Conservation (phyloP, 2,329 filamentous ascomycete genomes). For the Colletotrichum destructivum region DNA sequence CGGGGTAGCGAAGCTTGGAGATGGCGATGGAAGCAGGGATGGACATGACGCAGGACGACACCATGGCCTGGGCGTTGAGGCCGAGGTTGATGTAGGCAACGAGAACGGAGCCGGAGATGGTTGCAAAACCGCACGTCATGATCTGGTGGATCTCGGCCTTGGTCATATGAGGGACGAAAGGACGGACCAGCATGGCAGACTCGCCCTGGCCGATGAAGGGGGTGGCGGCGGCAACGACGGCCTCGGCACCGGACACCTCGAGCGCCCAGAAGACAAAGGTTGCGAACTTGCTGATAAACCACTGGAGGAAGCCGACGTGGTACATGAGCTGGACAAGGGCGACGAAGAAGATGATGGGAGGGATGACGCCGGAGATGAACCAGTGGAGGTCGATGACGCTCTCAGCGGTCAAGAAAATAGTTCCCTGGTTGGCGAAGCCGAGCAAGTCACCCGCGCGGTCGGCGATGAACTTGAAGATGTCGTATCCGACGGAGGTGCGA, state of each 20-base stretch:
- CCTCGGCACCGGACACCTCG: conserved; percentile 89
- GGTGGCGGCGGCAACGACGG: conserved; percentile 92
- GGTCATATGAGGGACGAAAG: conserved; percentile 89
- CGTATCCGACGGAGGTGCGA: conserved; percentile 83
- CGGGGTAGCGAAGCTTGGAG: conserved; percentile 91
- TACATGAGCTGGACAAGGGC: conserved; percentile 90
- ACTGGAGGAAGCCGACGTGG: conserved; percentile 86
- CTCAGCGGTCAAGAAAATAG: conserved; percentile 76
- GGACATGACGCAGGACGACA: conserved; percentile 95
- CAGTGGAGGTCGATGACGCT: conserved; percentile 63
- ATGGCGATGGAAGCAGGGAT: conserved; percentile 92
- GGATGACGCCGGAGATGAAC: conserved; percentile 87
- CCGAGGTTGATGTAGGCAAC: conserved; percentile 89
- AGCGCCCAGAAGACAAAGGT: conserved; percentile 93
- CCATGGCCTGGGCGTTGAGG: conserved; percentile 85
- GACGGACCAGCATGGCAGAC: conserved; percentile 91
- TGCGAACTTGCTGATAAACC: conserved; percentile 91
- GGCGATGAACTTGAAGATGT: conserved; percentile 94
- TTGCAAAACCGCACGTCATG: conserved; percentile 93
- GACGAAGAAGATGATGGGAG: conserved; percentile 96
- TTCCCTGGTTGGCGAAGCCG: conserved; percentile 81
- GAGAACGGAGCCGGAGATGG: conserved; percentile 89
- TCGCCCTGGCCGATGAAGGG: conserved; percentile 96
- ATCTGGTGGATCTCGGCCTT: conserved; percentile 91
- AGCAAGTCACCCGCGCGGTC: conserved; percentile 81